Evolutionary conservation across 2,329 filamentous ascomycete species (phyloP).

Genomic region (Polychaeton citri): DNA sequence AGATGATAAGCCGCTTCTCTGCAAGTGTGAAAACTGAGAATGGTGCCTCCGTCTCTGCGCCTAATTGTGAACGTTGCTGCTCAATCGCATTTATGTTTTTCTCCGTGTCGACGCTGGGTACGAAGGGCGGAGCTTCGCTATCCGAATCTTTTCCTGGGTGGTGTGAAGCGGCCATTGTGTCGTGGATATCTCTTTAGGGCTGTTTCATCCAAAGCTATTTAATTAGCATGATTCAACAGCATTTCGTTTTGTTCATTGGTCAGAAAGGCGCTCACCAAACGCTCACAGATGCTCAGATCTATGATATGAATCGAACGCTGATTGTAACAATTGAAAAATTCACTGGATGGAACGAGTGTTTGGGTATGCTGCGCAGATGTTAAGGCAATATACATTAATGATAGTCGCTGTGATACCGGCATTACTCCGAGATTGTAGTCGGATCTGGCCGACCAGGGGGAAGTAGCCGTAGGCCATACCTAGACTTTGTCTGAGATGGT

Average conservation of each 20-base stretch:
- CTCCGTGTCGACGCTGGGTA: background rate
- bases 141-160: background rate
- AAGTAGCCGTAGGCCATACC: background rate
- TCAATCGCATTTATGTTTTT: background rate
- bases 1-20: constrained; percentile 35
- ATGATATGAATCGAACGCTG: background rate
- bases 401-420: background rate
- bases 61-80: background rate
- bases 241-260: background rate
- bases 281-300: background rate
- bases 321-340: background rate
- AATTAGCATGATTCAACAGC: background rate
- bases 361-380: background rate
- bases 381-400: background rate
- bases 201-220: background rate
- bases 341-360: background rate
- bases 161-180: background rate
- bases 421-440: background rate
- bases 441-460: background rate
- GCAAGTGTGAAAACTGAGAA: constrained; percentile 25
- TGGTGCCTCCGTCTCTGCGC: constrained; percentile 1
- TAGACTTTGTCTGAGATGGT: too few relatives aligned
- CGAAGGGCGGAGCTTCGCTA: background rate
- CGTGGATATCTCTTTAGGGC: background rate
- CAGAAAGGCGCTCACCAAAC: background rate